phyloP scores from a whole-genome alignment of 257 asterid species.

The Solanum etuberosum region DNA sequence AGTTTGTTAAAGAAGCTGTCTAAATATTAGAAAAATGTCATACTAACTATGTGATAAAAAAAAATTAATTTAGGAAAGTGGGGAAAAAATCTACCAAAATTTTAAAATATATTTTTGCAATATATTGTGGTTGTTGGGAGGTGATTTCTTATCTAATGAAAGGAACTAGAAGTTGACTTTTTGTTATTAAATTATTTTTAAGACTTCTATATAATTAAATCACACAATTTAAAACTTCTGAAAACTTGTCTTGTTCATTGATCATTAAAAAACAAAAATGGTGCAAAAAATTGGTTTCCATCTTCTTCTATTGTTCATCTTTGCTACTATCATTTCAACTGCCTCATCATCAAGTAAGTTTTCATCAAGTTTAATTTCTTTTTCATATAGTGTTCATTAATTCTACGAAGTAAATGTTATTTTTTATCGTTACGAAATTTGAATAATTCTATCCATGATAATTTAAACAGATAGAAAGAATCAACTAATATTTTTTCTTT shows the following conservation, averaged over 20 bases:
- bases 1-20: not conserved
- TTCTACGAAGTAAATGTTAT: not conserved
- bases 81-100: not conserved
- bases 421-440: rapidly evolving
- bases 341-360: not conserved
- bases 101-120: not conserved
- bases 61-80: not conserved
- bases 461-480: rapidly evolving
- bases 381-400: not conserved
- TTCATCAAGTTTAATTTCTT: not conserved
- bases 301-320: not conserved
- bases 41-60: not conserved
- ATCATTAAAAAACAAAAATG: not conserved
- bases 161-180: not conserved
- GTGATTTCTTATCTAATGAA: not conserved
- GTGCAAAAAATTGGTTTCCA: not conserved
- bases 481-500: rapidly evolving
- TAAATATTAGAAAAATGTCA: not conserved
- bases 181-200: not conserved
- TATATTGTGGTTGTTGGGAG: not conserved
- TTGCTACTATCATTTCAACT: not conserved
- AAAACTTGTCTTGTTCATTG: not conserved
- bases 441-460: rapidly evolving
- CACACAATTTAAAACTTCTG: not conserved
- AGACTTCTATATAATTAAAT: not conserved